Conservation (phyloP, 441 rosid species). For the Populus hybrid region DNA sequence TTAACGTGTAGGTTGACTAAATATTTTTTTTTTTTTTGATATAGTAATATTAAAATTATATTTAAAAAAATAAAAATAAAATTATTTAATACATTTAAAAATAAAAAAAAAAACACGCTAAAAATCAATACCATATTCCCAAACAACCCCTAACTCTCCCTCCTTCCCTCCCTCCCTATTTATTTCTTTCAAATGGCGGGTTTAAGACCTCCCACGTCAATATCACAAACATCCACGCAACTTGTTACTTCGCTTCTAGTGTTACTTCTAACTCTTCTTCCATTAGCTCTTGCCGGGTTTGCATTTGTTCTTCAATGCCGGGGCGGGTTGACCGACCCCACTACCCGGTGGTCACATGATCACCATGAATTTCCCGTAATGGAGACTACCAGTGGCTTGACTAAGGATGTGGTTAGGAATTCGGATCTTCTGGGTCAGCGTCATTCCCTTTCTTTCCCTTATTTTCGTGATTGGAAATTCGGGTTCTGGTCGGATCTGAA, state of each 20-base stretch:
- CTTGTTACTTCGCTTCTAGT: slow-evolving; percentile 48
- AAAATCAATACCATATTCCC: too few species aligned
- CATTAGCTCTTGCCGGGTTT: slow-evolving; percentile 59
- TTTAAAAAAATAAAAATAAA: too few species aligned
- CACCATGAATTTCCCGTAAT: slow-evolving; percentile 57
- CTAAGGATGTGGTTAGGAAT: not conserved
- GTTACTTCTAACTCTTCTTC: slow-evolving; percentile 55
- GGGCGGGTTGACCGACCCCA: slow-evolving; percentile 59
- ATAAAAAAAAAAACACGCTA: too few species aligned
- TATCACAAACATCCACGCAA: slow-evolving; percentile 15
- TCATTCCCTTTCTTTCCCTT: slow-evolving; percentile 59
- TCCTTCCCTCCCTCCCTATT: too few species aligned
- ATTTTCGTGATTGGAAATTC: slow-evolving; percentile 62
- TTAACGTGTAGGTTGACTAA: too few species aligned
- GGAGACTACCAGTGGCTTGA: slow-evolving; percentile 16
- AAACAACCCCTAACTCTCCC: too few species aligned
- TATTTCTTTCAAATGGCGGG: slow-evolving; percentile 41
- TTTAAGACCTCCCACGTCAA: slow-evolving; percentile 30
- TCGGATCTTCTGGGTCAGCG: slow-evolving; percentile 52
- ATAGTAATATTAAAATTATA: too few species aligned
- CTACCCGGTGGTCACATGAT: slow-evolving; percentile 54
- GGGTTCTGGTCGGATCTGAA: slow-evolving; percentile 56
- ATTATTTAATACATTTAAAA: too few species aligned
- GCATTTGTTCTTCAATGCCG: slow-evolving; percentile 84
- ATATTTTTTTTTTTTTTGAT: too few species aligned